Conservation (phyloP, 2,329 filamentous ascomycete species). For the Penicillium freii region DNA sequence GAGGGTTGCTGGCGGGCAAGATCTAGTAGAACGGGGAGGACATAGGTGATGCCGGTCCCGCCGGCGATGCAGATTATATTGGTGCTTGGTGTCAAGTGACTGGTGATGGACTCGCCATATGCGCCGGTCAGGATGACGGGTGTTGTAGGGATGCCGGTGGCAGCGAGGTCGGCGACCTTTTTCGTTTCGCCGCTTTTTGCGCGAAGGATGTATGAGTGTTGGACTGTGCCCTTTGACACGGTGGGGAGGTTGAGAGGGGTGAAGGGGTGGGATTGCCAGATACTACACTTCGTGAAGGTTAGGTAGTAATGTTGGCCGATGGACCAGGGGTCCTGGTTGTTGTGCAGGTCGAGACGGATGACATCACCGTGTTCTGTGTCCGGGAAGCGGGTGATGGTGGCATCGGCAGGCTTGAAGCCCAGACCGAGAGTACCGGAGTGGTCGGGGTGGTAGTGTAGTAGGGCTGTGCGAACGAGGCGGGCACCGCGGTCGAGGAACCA, state of each 20-base stretch:
- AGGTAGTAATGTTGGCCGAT: slow-evolving; percentile 71
- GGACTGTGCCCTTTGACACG: slow-evolving; percentile 25
- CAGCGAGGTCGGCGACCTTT: slow-evolving; percentile 26
- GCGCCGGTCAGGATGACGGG: slow-evolving; percentile 62
- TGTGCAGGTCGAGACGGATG: slow-evolving; percentile 64
- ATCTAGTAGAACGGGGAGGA: slow-evolving; percentile 52
- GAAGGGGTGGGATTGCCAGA: slow-evolving; percentile 73
- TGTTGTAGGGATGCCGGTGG: slow-evolving; percentile 38
- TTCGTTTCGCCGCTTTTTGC: slow-evolving; percentile 46
- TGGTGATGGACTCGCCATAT: slow-evolving; percentile 57
- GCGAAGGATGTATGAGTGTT: slow-evolving; percentile 45
- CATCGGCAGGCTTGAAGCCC: slow-evolving; percentile 35
- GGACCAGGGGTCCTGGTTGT: slow-evolving; percentile 60
- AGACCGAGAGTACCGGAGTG: slow-evolving; percentile 9
- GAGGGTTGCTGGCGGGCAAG: slow-evolving; percentile 25
- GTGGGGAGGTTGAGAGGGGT: slow-evolving; percentile 59
- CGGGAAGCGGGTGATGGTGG: slow-evolving; percentile 54
- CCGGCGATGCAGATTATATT: slow-evolving; percentile 55
- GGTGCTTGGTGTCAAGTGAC: slow-evolving; percentile 42
- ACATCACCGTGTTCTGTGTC: slow-evolving; percentile 60
- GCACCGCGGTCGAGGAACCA: slow-evolving; percentile 64
- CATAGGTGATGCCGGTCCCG: slow-evolving; percentile 59
- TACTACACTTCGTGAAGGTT: slow-evolving; percentile 63
- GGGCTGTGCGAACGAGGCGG: slow-evolving; percentile 56
- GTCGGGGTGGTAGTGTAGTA: slow-evolving; percentile 53